Evolutionary conservation across 345 rosid species (phyloP), one percentile per base, ranked within the genome.

Genomic region (Cochlearia excelsa): DNA sequence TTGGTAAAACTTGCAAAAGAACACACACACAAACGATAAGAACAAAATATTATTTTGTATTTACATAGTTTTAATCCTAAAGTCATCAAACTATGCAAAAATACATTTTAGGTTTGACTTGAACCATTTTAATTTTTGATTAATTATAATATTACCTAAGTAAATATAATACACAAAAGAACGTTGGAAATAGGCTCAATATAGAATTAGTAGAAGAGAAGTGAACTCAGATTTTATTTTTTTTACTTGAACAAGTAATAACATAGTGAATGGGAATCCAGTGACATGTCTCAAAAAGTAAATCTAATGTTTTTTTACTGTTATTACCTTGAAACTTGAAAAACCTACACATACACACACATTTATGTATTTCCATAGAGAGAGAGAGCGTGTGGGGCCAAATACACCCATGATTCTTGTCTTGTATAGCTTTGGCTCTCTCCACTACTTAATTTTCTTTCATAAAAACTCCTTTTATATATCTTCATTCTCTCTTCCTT

Each of bases 231-330:
- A 49, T 43, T 50, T 23, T 44, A 23, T 16, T 46, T 64, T 44
- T 44, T 63, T 64, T 70, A 45, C 75, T 58, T 45, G 56, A 70
- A 70, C 56, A 51, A 64, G 75, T 70, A 70, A 64, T 45, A 63
- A 70, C 59, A 70, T 9, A 57, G 61, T 58, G 64, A 63, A 63
- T 70, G 69, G 33, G 69, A 51, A 64, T 64, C 75, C 61, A 70
- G 60, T 64, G 75, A 64, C 66, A 64, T 64, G 70, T 70, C 75
- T 70, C 75, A 63, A 70, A 70, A 57, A 58, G 75, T 70, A 70
- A 70, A 45, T 46, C 61, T 58, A 64, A 57, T 26, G 65, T 16
- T 51, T 70, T 69, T 49, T 70, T 65, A 71, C 70, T 39, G 66
- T 59, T 28, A 59, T 26, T 63, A 57, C 75, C 75, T 64, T 52